These are phyloP conservation scores for Cyclotella cryptica DNA, from an alignment of 108 stramenopile species.

Conservation along the genomic window DNA sequence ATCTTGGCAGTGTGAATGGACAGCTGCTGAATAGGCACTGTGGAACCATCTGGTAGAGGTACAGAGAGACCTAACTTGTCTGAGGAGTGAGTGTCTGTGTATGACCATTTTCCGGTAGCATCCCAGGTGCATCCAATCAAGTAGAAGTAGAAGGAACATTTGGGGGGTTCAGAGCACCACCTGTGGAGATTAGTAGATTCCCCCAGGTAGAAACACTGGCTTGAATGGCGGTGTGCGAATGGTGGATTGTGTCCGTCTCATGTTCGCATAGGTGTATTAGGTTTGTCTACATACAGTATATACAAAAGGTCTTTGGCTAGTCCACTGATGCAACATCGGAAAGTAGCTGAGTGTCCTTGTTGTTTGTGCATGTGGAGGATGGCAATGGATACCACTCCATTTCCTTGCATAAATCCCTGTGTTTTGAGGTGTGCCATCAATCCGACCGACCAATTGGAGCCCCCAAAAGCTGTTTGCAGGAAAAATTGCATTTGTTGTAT, in stretches of 20 bases:
- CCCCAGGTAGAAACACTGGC: conserved; percentile 12
- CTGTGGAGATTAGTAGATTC: background rate
- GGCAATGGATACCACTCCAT: conserved; percentile 13
- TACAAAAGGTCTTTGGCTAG: background rate
- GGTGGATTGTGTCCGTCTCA: background rate
- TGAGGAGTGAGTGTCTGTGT: background rate
- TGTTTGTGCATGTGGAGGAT: conserved; percentile 5
- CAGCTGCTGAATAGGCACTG: background rate
- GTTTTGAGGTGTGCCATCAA: conserved; percentile 2
- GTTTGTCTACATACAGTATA: conserved; percentile 1
- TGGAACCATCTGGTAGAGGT: background rate
- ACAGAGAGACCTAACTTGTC: background rate
- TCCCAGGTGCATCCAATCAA: background rate
- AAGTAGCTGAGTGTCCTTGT: conserved; percentile 5
- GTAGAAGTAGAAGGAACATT: conserved; percentile 11
- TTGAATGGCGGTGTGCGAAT: background rate
- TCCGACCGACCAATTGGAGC: conserved; percentile 8
- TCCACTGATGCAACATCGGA: conserved; percentile 2
- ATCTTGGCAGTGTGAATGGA: background rate
- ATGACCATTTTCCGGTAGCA: conserved; percentile 5
- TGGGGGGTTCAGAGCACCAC: too few species aligned
- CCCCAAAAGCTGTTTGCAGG: background rate
- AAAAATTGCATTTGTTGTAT: conserved; percentile 28
- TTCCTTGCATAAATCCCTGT: background rate
- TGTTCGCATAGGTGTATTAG: background rate